These are phyloP conservation scores for Antarctomyces pellizariae DNA, from an alignment of 495 filamentous ascomycete species.

Conservation along the genomic window DNA sequence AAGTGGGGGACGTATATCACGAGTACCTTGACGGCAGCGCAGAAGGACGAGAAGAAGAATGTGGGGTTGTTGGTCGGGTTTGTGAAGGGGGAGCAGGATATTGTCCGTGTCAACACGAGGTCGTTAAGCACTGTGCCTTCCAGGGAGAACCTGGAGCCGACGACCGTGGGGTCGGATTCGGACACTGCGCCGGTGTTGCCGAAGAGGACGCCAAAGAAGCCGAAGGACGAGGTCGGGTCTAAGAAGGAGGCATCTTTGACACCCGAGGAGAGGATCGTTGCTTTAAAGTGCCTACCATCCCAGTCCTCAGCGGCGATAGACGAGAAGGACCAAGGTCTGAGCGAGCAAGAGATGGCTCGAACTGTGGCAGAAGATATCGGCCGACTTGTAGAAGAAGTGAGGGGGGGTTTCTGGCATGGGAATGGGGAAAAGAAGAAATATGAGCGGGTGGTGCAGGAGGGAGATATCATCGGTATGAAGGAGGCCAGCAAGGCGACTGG, in stretches of 20 bases:
- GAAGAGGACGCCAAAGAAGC: slow-evolving; percentile 10
- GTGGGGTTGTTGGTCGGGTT: slow-evolving; percentile 67
- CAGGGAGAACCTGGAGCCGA: slow-evolving; percentile 9
- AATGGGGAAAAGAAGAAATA: slow-evolving; percentile 12
- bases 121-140: slow-evolving; percentile 35
- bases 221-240: slow-evolving; percentile 3
- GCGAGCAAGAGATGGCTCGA: slow-evolving; percentile 45
- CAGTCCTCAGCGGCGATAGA: slow-evolving; percentile 19
- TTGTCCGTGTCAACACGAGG: slow-evolving; percentile 62
- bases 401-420: slow-evolving; percentile 3
- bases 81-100: slow-evolving; percentile 35
- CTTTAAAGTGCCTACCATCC: slow-evolving; percentile 38
- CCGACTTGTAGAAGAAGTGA: slow-evolving; percentile 11
- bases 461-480: slow-evolving; percentile 54
- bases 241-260: slow-evolving; percentile 4
- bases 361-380: slow-evolving; percentile 41
- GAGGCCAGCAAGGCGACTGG: slow-evolving; percentile 80
- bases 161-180: slow-evolving; percentile 4
- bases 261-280: slow-evolving; percentile 11
- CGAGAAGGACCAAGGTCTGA: slow-evolving; percentile 20
- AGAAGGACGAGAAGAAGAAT: slow-evolving; percentile 54
- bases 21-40: slow-evolving; percentile 47
- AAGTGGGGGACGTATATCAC: slow-evolving; percentile 74
- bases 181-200: slow-evolving; percentile 6
- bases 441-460: slow-evolving; percentile 37